phyloP scores from a whole-genome alignment of 805 yeast species.

The Tetrapisispora pingtungensis region DNA sequence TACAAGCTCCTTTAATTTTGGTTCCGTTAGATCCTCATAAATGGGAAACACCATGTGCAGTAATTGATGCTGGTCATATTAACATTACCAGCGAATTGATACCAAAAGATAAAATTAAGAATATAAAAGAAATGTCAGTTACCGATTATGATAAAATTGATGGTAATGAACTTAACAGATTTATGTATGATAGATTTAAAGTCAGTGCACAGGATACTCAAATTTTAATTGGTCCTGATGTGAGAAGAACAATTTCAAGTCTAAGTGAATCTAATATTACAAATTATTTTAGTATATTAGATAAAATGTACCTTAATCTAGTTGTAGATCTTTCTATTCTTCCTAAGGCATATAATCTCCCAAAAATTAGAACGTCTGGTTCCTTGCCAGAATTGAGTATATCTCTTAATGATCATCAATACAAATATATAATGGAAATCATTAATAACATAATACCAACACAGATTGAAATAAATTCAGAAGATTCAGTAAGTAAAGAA shows the following conservation, averaged over 20 bases:
- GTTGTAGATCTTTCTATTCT: slow-evolving; percentile 74
- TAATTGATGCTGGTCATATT: slow-evolving; percentile 93
- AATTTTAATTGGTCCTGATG: slow-evolving; percentile 73
- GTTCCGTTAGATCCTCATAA: slow-evolving; percentile 72
- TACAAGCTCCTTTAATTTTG: slow-evolving; percentile 88
- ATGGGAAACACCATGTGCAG: slow-evolving; percentile 79
- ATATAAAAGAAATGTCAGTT: slow-evolving; percentile 51
- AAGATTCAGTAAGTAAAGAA: slow-evolving; percentile 6
- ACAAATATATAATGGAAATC: slow-evolving; percentile 74
- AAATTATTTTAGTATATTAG: slow-evolving; percentile 50
- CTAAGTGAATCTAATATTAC: slow-evolving; percentile 38
- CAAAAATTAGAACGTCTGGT: slow-evolving; percentile 66
- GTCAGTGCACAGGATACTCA: slow-evolving; percentile 77
- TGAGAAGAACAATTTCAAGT: slow-evolving; percentile 67
- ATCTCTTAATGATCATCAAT: slow-evolving; percentile 78
- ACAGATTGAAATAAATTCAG: slow-evolving; percentile 15
- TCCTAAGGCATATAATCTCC: slow-evolving; percentile 66
- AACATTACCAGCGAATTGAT: slow-evolving; percentile 74
- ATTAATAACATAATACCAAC: slow-evolving; percentile 59
- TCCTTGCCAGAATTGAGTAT: slow-evolving; percentile 64
- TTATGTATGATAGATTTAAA: slow-evolving; percentile 85
- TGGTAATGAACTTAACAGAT: slow-evolving; percentile 43
- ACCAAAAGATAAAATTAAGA: slow-evolving; percentile 55
- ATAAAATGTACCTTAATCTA: slow-evolving; percentile 64
- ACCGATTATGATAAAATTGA: slow-evolving; percentile 61